phyloP scores from a whole-genome alignment of 495 filamentous ascomycete genomes.

The Penicillium egyptiacum region DNA sequence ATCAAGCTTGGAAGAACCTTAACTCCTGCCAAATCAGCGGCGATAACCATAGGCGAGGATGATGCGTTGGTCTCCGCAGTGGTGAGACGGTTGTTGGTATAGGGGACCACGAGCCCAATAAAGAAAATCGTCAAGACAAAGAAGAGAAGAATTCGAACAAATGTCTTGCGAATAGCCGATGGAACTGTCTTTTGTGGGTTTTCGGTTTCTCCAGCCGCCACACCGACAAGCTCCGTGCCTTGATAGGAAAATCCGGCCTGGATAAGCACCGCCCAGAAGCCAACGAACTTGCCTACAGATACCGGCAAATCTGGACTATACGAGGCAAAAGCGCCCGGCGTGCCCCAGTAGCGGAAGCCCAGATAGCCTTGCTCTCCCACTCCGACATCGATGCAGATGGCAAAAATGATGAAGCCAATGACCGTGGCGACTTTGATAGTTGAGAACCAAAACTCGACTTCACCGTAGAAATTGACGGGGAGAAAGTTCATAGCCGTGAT shows the following conservation, averaged over 20 bases:
- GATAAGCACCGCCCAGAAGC: slow-evolving; percentile 42
- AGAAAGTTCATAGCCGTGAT: slow-evolving; percentile 63
- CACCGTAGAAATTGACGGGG: slow-evolving; percentile 50
- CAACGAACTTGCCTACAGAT: slow-evolving; percentile 47
- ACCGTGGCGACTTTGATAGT: slow-evolving; percentile 59
- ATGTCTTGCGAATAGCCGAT: slow-evolving; percentile 65
- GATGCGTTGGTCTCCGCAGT: slow-evolving; percentile 53
- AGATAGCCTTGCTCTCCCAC: slow-evolving; percentile 55
- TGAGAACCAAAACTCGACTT: slow-evolving; percentile 64
- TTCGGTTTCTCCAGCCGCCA: slow-evolving; percentile 66
- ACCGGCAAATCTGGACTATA: slow-evolving; percentile 59
- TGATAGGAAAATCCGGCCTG: slow-evolving; percentile 64
- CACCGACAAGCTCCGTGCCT: slow-evolving; percentile 65
- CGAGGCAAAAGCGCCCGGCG: slow-evolving; percentile 61
- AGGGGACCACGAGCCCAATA: slow-evolving; percentile 64
- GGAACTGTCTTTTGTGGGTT: slow-evolving; percentile 64
- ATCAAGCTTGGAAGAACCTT: slow-evolving; percentile 68
- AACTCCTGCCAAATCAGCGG: slow-evolving; percentile 61
- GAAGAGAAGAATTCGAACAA: slow-evolving; percentile 66
- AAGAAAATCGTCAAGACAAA: slow-evolving; percentile 67
- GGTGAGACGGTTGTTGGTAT: slow-evolving; percentile 31
- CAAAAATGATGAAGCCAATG: slow-evolving; percentile 57
- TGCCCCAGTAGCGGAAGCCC: slow-evolving; percentile 61
- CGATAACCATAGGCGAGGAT: slow-evolving; percentile 64
- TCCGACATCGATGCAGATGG: slow-evolving; percentile 59